Evolutionary conservation across 805 yeast genomes (phyloP), one percentile per base, ranked within the genome.

Genomic region (Kluyveromyces wickerhamii): DNA sequence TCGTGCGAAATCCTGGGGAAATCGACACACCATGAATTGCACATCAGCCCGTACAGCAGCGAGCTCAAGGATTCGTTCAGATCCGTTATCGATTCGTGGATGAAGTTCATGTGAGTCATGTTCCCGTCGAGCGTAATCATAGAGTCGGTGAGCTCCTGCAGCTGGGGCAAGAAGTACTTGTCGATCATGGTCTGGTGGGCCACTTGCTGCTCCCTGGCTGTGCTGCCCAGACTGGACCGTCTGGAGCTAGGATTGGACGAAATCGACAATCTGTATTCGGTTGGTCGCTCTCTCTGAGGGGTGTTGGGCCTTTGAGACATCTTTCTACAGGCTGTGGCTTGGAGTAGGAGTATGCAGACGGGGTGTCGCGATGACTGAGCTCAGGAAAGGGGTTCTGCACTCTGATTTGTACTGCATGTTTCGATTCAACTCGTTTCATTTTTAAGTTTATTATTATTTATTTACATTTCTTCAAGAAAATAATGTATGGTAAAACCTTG

Each of bases 11-110:
- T 40, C 19, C 48, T 46, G 14, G 63, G 60, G 47, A 83, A 83
- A 49, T 82, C 87, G 18, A 81, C 81, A 58, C 95, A 83, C 79
- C 92, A 86, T 41, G 94, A 88, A 49, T 87, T 85, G 57, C 85
- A 76, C 51, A 80, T 74, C 32, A 86, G 59, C 2, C 95, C 95
- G 49, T 82, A 84, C 34, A 86, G 52, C 36, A 86, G 77, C 25
- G 88, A 66, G 1, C 84, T 77, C 47, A 87, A 74, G 2, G 85
- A 72, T 56, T 86, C 96, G 51, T 85, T 85, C 56, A 87, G 79
- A 19, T 66, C 62, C 3, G 69, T 66, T 14, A 87, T 57, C 5
- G 74, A 72, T 28, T 76, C 72, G 56, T 85, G 86, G 8, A 79
- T 69, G 33, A 57, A 59, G 34, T 72, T 72, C 24, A 85, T 54